phyloP scores from a whole-genome alignment of 257 asterid species.

The Fraxinus americana region DNA sequence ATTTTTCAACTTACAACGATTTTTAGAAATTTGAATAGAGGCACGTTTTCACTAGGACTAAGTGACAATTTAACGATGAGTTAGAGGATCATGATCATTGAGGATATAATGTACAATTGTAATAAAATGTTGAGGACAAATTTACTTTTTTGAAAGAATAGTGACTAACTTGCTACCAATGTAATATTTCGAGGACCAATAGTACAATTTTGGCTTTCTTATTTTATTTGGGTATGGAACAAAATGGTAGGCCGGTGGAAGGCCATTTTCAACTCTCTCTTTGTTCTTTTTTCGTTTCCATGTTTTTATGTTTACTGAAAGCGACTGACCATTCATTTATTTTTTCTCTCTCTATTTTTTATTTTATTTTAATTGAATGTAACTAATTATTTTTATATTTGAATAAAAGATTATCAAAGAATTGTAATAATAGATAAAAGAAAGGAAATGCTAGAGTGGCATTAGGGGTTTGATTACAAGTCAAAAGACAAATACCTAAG shows the following conservation, averaged over 20 bases:
- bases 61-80: neutral
- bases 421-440: neutral
- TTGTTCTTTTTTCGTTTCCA: neutral
- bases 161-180: neutral
- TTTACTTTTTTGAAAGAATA: neutral
- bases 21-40: no score
- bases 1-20: no score
- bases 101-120: neutral
- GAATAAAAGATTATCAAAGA: neutral
- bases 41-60: neutral
- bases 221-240: neutral
- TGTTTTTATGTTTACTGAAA: neutral
- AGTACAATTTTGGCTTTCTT: neutral
- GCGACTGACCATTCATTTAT: neutral
- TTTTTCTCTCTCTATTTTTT: no score
- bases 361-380: neutral
- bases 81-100: neutral
- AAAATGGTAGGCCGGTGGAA: slow-evolving; percentile 10
- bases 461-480: neutral
- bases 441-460: neutral
- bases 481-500: neutral
- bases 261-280: slow-evolving; percentile 9
- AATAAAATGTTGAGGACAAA: neutral
- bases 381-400: neutral
- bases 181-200: neutral